phyloP scores from a whole-genome alignment of 768 basidiomycete species.

The Mycena vulgaris region DNA sequence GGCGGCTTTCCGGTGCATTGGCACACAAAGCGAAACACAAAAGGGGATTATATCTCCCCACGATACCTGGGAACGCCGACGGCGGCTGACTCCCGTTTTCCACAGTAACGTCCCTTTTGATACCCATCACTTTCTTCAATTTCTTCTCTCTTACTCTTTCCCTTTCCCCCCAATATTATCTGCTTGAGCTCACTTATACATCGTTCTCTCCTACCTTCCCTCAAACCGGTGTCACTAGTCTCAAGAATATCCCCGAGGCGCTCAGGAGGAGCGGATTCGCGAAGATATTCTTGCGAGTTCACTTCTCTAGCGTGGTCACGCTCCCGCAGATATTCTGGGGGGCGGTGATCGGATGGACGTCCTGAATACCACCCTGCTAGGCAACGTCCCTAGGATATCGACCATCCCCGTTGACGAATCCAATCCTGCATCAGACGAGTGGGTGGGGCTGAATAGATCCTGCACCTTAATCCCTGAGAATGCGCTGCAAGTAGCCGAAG shows the following conservation, averaged over 20 bases:
- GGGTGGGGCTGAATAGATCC: background rate
- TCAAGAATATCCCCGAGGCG: background rate
- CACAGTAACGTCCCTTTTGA: too few species aligned
- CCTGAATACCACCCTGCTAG: background rate
- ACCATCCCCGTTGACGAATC: background rate
- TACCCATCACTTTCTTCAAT: background rate
- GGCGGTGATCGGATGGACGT: background rate
- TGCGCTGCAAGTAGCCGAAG: background rate
- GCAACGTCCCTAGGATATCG: background rate
- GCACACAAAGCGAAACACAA: too few species aligned
- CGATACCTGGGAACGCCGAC: too few species aligned
- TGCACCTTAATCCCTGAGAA: background rate
- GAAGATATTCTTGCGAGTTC: conserved; percentile 5
- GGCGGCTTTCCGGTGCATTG: too few species aligned
- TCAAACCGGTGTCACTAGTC: too few species aligned
- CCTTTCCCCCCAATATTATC: too few species aligned
- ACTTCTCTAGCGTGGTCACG: background rate
- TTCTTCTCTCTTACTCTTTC: background rate
- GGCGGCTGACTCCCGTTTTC: too few species aligned
- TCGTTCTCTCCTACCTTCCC: background rate
- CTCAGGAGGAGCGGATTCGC: background rate
- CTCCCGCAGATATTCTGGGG: conserved; percentile 9
- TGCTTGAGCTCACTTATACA: background rate
- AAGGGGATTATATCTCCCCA: too few species aligned
- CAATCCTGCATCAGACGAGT: background rate